phyloP scores from a whole-genome alignment of 495 filamentous ascomycete species.

The Talaromyces adpressus region DNA sequence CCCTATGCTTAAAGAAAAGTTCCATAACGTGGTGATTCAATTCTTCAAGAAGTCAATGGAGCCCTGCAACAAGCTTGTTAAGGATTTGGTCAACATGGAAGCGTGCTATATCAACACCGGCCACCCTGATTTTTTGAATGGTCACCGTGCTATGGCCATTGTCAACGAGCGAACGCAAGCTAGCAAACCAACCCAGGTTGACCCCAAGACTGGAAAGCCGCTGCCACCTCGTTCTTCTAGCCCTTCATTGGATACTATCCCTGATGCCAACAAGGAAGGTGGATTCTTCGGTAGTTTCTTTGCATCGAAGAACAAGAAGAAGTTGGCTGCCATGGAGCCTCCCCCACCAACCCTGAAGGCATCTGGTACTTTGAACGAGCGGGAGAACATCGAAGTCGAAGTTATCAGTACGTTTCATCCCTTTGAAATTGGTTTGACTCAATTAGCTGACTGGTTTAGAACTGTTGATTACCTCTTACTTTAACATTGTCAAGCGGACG shows the following conservation, averaged over 20 bases:
- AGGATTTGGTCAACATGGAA: conserved; percentile 91
- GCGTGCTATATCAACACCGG: conserved; percentile 97
- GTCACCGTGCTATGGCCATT: conserved; percentile 93
- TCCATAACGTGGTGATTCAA: conserved; percentile 84
- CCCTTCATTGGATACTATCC: conserved; percentile 48
- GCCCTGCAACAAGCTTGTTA: conserved; percentile 94
- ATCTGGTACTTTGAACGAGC: conserved; percentile 82
- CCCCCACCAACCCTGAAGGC: conserved; percentile 91
- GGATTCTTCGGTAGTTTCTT: conserved; percentile 98
- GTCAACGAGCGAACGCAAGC: conserved; percentile 83
- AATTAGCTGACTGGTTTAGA: conserved; percentile 43
- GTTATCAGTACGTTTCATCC: conserved; percentile 81
- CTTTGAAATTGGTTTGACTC: not conserved
- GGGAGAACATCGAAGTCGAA: conserved; percentile 91
- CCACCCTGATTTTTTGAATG: conserved; percentile 96
- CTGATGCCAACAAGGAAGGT: conserved; percentile 47
- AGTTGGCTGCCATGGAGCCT: conserved; percentile 97
- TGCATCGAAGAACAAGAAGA: conserved; percentile 98
- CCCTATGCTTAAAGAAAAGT: conserved; percentile 89
- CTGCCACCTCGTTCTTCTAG: conserved; percentile 70
- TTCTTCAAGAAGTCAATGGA: conserved; percentile 99
- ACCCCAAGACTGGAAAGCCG: conserved; percentile 97
- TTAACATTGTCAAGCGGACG: conserved; percentile 92
- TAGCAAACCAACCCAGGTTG: conserved; percentile 86
- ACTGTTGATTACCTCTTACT: conserved; percentile 93